These are phyloP conservation scores for Santalum album DNA, from an alignment of 164 flowering plant genomes.

Conservation along the genomic window DNA sequence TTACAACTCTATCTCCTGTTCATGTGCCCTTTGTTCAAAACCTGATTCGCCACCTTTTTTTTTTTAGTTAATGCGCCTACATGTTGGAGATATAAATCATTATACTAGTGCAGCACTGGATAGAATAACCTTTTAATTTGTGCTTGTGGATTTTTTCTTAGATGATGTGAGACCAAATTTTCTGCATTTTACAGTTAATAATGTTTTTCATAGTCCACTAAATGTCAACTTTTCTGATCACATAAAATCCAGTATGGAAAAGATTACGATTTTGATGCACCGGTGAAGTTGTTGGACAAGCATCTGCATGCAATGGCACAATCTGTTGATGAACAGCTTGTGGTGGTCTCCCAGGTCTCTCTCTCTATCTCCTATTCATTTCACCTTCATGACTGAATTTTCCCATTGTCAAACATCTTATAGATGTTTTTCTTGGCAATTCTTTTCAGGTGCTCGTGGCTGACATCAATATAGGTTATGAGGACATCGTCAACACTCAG, in stretches of 20 bases:
- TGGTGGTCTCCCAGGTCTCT: conserved; percentile 1
- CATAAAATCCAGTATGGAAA: conserved; percentile 5
- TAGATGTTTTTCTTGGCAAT: not conserved
- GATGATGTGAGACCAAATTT: too few relatives aligned
- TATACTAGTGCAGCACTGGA: too few relatives aligned
- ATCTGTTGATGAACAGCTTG: conserved; percentile 2
- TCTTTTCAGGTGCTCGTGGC: conserved; percentile 69
- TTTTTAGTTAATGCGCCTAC: too few relatives aligned
- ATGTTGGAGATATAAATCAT: too few relatives aligned
- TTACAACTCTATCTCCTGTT: too few relatives aligned
- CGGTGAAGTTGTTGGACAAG: not conserved
- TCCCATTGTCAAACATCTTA: not conserved
- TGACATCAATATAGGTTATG: conserved; percentile 86
- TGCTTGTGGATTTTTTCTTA: too few relatives aligned
- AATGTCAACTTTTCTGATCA: not conserved
- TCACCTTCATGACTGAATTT: not conserved
- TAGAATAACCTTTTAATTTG: too few relatives aligned
- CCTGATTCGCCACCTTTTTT: too few relatives aligned
- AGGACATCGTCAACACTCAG: conserved; percentile 90
- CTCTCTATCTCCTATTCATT: not conserved
- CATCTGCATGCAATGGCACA: not conserved
- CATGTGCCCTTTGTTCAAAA: too few relatives aligned
- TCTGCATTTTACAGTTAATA: too few relatives aligned
- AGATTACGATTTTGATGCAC: conserved; percentile 2
- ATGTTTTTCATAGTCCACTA: not conserved